A percentile compares a stretch with the other conserved stretches of the same genome.
Evolutionary conservation across 192 early-diverging fungal species (phyloP).

Genomic region (Polychytrium aggregatum): DNA sequence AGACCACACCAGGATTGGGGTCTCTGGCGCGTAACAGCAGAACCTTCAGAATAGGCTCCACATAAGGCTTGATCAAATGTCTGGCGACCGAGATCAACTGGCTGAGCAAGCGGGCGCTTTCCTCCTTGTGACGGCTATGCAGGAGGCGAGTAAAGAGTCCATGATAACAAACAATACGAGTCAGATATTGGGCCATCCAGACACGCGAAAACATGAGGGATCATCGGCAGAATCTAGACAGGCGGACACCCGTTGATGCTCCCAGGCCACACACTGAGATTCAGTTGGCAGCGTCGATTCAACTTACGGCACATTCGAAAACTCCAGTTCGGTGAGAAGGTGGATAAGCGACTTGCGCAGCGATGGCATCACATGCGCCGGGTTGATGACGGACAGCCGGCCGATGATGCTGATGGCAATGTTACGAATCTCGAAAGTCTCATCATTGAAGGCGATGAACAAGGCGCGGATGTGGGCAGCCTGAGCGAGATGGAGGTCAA

Average conservation of each 20-base stretch:
- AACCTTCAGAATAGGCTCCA: constrained; percentile 61
- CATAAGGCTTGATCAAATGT: constrained; percentile 65
- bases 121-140: constrained; percentile 57
- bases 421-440: constrained; percentile 66
- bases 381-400: constrained; percentile 59
- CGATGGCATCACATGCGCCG: constrained; percentile 71
- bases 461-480: constrained; percentile 68
- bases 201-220: too few species aligned
- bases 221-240: too few species aligned
- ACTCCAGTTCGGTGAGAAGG: constrained; percentile 73
- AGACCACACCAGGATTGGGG: constrained; percentile 56
- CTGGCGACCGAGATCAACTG: constrained; percentile 58
- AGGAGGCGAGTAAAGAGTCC: too few species aligned
- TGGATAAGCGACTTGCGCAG: constrained; percentile 58
- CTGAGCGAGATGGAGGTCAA: constrained; percentile 68
- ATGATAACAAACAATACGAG: too few species aligned
- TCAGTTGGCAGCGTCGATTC: too few species aligned
- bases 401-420: constrained; percentile 64
- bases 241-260: too few species aligned
- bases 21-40: constrained; percentile 60
- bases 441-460: constrained; percentile 73
- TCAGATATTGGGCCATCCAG: too few species aligned
- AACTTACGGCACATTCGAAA: too few species aligned
- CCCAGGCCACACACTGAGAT: too few species aligned
- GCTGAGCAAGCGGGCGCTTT: constrained; percentile 56